Evolutionary conservation across 345 rosid genomes (phyloP), one percentile per base, ranked within the genome.

Genomic region (Brassica juncea): DNA sequence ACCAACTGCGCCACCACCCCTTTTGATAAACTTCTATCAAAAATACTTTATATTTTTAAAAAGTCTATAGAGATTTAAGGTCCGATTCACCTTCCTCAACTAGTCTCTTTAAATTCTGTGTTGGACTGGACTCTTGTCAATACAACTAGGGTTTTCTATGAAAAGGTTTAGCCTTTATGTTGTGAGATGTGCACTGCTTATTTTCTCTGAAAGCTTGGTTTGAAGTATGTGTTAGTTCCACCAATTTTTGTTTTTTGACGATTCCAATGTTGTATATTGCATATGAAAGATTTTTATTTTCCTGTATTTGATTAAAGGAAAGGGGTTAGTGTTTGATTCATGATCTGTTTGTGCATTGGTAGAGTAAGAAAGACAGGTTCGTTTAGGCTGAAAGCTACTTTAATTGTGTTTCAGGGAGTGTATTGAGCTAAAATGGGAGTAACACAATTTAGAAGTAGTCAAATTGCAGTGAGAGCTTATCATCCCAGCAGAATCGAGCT

Each of bases 1-100:
- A 87, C 93, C 97, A 92, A 92, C 96, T 90, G 94, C 97, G 91
- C 96, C 93, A 86, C 93, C 91, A 86, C 94, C 92, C 92, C 94
- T 0, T 2, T 59, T 76, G 47, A 1, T 19, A 42, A 3, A 42
- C 0, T 7, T 0, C 0, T 8, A 35, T 35, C 42, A 7, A 0
- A 35, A 35, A 1, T 1, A 2, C 0, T 0, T 7, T 7, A 35
- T 35, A 35, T 35, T 35, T 2, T 1, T 0, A 6, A 35, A 35
- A 30, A 1, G 37, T 11, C n/a, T 44, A 44, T 12, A 12, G 54
- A 44, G n/a, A 12, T 44, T 12, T 11, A 49, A 14, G 75, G 81
- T 71, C 54, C 9, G 32, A 4, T 71, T 77, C 57, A 70, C 11
- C 71, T 59, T 11, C 78, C 37, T 15, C 16, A 21, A 31, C 35